A percentile compares a stretch with the other conserved stretches of the same genome.
These are phyloP conservation scores for Macroventuria anomochaeta DNA, from an alignment of 2,329 filamentous ascomycete genomes.

Conservation along the genomic window DNA sequence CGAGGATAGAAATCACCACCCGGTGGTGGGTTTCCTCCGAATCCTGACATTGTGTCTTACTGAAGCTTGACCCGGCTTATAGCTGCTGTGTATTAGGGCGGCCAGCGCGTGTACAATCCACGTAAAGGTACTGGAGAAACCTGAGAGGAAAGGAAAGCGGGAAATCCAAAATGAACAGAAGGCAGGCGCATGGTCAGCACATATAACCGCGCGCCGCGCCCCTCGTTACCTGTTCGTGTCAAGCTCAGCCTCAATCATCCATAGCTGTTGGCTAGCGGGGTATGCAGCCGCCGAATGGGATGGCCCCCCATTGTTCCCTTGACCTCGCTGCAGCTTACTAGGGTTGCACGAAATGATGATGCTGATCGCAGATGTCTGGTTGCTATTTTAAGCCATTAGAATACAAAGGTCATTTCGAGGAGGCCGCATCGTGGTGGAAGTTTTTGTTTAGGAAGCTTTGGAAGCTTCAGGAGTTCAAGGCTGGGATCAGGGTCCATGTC, in stretches of 20 bases:
- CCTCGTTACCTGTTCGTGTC: conserved; percentile 22
- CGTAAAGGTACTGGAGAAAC: not conserved
- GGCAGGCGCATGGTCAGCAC: conserved; percentile 27
- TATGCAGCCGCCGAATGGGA: conserved; percentile 22
- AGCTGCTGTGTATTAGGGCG: conserved; percentile 2
- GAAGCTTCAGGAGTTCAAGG: conserved; percentile 6
- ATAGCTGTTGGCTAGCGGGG: conserved; percentile 42
- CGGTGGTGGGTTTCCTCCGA: conserved; percentile 37
- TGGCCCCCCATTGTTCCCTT: conserved; percentile 12
- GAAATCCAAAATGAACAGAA: not conserved
- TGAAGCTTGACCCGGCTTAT: not conserved
- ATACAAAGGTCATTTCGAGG: not conserved
- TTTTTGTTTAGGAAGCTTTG: not conserved
- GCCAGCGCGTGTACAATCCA: conserved; percentile 4
- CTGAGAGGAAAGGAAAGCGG: conserved; percentile 8
- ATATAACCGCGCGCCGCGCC: conserved; percentile 32
- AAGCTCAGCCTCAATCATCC: conserved; percentile 43
- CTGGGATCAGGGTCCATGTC: conserved; percentile 15
- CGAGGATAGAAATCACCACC: conserved; percentile 48
- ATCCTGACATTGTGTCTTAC: conserved; percentile 36
- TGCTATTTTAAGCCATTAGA: conserved; percentile 1
- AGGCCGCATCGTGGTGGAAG: not conserved
- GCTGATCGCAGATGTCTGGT: too few relatives aligned
- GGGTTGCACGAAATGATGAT: conserved; percentile 3
- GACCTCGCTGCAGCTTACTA: conserved; percentile 12